A percentile compares a stretch with the other conserved stretches of the same genome.
These are phyloP conservation scores for Calamus simplicifolius DNA, from an alignment of 176 grass and related monocot species.

Conservation along the genomic window DNA sequence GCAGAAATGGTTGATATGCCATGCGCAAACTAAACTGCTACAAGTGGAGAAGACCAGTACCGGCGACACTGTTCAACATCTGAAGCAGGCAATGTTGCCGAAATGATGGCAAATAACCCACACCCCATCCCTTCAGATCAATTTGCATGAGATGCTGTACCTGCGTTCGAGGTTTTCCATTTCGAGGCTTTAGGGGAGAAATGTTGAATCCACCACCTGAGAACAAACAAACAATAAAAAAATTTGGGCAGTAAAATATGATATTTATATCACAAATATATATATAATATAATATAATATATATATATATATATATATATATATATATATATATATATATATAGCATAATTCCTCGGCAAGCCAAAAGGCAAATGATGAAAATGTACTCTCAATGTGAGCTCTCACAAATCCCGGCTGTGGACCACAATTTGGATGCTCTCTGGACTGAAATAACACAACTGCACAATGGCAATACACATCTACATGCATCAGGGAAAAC, in stretches of 20 bases:
- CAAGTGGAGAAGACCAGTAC: slow-evolving; percentile 20
- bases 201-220: slow-evolving; percentile 98
- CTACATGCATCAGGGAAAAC: slow-evolving; percentile 9
- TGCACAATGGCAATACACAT: slow-evolving; percentile 26
- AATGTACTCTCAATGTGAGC: slow-evolving; percentile 87
- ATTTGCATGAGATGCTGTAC: slow-evolving; percentile 97
- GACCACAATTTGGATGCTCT: slow-evolving; percentile 70
- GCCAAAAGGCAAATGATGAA: slow-evolving; percentile 19
- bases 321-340: too few species aligned
- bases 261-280: too few species aligned
- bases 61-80: slow-evolving; percentile 77
- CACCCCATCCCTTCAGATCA: slow-evolving; percentile 80
- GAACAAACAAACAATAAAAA: slow-evolving; percentile 29
- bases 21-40: too few species aligned
- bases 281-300: too few species aligned
- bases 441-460: slow-evolving; percentile 89
- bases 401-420: slow-evolving; percentile 66
- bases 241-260: slow-evolving; percentile 4
- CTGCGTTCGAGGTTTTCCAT: slow-evolving; percentile 73
- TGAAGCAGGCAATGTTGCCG: slow-evolving; percentile 82
- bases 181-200: slow-evolving; percentile 58
- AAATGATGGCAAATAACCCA: slow-evolving; percentile 77
- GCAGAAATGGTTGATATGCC: too few species aligned
- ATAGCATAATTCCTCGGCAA: neutral
- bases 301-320: too few species aligned